Conservation (phyloP, 164 flowering plant species). For the Vitis amurensis region DNA sequence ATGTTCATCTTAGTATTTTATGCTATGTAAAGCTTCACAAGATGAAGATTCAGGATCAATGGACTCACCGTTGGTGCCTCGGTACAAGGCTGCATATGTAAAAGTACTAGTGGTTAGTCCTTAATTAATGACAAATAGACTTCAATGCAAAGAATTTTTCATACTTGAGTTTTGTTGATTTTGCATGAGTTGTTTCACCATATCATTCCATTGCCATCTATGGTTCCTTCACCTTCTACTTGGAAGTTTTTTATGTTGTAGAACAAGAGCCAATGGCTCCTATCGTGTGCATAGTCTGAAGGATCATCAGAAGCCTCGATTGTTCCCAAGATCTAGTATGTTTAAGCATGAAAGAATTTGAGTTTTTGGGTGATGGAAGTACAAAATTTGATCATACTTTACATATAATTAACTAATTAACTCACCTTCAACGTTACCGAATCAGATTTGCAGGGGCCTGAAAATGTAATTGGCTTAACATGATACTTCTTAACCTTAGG, state of each 20-base stretch:
- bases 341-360: background rate
- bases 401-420: background rate
- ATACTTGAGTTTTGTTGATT: constrained; percentile 24
- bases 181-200: constrained; percentile 52
- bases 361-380: background rate
- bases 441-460: constrained; percentile 37
- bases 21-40: too few relatives aligned
- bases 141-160: background rate
- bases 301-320: constrained; percentile 23
- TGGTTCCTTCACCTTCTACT: constrained; percentile 55
- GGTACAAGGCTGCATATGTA: constrained; percentile 28
- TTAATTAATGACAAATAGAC: too few relatives aligned
- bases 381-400: background rate
- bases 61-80: constrained; percentile 33
- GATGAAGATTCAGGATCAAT: too few relatives aligned
- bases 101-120: background rate
- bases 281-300: constrained; percentile 26
- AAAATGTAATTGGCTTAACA: constrained; percentile 34
- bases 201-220: constrained; percentile 25
- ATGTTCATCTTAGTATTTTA: too few relatives aligned
- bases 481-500: constrained; percentile 24
- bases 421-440: constrained; percentile 22
- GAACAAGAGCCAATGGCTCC: constrained; percentile 41
- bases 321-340: constrained; percentile 31
- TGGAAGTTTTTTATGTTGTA: constrained; percentile 26